These are phyloP conservation scores for Lepiota venenata DNA, from an alignment of 768 basidiomycete species.

Conservation along the genomic window DNA sequence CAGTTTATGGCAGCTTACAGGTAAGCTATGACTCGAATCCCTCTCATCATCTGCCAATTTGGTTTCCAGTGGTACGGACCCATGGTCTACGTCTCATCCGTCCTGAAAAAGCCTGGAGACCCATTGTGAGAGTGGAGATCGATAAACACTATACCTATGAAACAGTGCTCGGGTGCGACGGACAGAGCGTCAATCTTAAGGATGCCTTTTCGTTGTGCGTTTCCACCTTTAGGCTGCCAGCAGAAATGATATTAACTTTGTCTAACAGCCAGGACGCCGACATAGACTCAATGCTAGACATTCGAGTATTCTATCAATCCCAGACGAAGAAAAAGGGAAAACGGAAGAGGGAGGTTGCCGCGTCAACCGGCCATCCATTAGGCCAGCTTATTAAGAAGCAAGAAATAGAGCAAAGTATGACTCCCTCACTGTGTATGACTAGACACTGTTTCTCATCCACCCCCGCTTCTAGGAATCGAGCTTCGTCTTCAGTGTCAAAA, in stretches of 20 bases:
- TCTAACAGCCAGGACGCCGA: constrained; percentile 36
- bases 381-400: constrained; percentile 51
- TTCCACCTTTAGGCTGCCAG: not conserved
- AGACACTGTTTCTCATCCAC: constrained; percentile 2
- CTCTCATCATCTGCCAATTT: not conserved
- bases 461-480: constrained; percentile 30
- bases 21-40: constrained; percentile 13
- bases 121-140: constrained; percentile 56
- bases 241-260: not conserved
- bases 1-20: constrained; percentile 32
- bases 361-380: constrained; percentile 40
- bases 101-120: constrained; percentile 63
- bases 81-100: constrained; percentile 48
- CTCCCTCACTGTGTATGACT: not conserved
- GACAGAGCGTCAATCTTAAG: constrained; percentile 67
- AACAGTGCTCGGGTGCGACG: constrained; percentile 59
- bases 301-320: constrained; percentile 56
- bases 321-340: constrained; percentile 62
- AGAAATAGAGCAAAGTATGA: constrained; percentile 42
- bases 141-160: constrained; percentile 53
- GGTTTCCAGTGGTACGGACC: constrained; percentile 33
- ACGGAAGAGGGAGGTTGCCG: constrained; percentile 53
- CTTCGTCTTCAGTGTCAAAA: constrained; percentile 43
- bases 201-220: constrained; percentile 51
- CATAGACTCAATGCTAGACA: constrained; percentile 39